A percentile compares a stretch with the other conserved stretches of the same genome.
phyloP scores from a whole-genome alignment of 345 rosid genomes.

The Durio zibethinus region DNA sequence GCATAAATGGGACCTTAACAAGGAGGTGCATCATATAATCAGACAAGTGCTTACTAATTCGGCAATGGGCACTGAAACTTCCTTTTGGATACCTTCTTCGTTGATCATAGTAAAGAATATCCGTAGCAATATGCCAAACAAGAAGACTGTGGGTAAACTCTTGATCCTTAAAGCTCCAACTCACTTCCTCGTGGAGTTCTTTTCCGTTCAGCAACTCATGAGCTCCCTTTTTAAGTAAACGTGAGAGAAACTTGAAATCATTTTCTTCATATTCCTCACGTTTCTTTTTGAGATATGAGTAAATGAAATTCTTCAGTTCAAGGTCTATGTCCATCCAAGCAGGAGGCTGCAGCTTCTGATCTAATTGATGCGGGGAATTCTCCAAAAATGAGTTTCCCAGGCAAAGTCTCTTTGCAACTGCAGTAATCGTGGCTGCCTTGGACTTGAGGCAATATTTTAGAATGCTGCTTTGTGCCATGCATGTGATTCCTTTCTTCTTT shows the following conservation, averaged over 20 bases:
- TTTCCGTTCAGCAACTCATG: background rate
- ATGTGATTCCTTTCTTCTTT: conserved; percentile 1
- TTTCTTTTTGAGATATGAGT: background rate
- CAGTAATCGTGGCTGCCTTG: background rate
- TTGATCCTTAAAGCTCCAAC: background rate
- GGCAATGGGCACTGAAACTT: background rate
- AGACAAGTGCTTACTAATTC: conserved; percentile 17
- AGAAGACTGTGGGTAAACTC: conserved; percentile 27
- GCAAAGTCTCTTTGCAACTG: background rate
- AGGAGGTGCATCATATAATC: conserved; percentile 15
- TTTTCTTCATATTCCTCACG: background rate
- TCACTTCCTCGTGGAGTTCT: background rate
- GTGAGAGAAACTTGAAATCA: background rate
- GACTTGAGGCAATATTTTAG: conserved; percentile 11
- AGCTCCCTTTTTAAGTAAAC: background rate
- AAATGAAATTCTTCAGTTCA: conserved; percentile 6
- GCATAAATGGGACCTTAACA: background rate
- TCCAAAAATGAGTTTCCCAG: background rate
- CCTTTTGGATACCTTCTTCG: background rate
- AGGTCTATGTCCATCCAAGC: background rate
- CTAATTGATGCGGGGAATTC: background rate
- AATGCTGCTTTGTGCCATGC: conserved; percentile 19
- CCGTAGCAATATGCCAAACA: conserved; percentile 30
- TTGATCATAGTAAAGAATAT: conserved; percentile 21
- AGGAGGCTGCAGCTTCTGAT: background rate